Conservation (phyloP, 768 basidiomycete genomes). For the Panellus pusillus region DNA sequence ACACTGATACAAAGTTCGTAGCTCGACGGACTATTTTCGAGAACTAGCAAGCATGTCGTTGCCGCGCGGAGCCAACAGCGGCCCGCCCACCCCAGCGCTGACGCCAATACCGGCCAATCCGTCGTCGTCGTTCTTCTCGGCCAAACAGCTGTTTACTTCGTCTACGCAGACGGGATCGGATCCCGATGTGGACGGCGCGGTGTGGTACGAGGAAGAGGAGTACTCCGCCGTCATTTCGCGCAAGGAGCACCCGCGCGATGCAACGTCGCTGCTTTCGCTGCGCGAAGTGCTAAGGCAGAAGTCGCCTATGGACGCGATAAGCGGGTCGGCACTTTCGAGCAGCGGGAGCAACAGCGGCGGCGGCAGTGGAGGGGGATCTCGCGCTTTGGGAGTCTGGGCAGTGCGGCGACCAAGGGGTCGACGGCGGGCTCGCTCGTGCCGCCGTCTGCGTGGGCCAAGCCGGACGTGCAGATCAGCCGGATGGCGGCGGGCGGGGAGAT, state of each 20-base stretch:
- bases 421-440: conserved; percentile 25
- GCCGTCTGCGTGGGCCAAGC: conserved; percentile 53
- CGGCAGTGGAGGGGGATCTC: not conserved
- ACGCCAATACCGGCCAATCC: conserved; percentile 28
- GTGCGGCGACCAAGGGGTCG: conserved; percentile 18
- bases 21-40: conserved; percentile 59
- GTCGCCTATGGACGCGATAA: conserved; percentile 35
- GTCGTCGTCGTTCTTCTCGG: conserved; percentile 49
- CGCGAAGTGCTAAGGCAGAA: conserved; percentile 64
- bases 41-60: conserved; percentile 44
- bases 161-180: conserved; percentile 45
- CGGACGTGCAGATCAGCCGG: conserved; percentile 55
- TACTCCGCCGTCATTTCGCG: conserved; percentile 61
- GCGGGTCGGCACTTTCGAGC: conserved; percentile 8
- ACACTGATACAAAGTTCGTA: conserved; percentile 27
- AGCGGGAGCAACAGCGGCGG: not conserved
- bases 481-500: conserved; percentile 54
- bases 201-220: conserved; percentile 62
- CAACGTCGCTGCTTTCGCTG: conserved; percentile 55
- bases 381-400: conserved; percentile 23
- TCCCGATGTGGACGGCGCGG: conserved; percentile 56
- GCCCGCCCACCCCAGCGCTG: conserved; percentile 22
- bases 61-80: conserved; percentile 25
- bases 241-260: conserved; percentile 64
- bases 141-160: conserved; percentile 48